Evolutionary conservation across 1,139 yeast species (phyloP).

Genomic region (Sugiyamaella neomexicana): DNA sequence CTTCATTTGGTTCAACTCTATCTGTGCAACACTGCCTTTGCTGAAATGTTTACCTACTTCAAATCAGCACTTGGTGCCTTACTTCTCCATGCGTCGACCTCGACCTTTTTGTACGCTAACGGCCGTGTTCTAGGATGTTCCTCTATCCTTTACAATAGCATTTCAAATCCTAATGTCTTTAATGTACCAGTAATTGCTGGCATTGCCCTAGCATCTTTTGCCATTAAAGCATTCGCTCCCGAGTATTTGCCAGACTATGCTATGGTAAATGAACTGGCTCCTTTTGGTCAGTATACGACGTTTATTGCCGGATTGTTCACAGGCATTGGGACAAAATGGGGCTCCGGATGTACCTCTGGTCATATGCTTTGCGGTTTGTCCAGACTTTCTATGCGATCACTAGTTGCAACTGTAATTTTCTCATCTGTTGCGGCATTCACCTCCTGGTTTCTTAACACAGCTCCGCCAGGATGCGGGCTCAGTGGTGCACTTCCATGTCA

Average conservation of each 20-base stretch:
- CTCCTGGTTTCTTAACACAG: constrained; percentile 26
- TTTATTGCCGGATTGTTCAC: constrained; percentile 43
- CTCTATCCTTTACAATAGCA: constrained; percentile 41
- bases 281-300: constrained; percentile 25
- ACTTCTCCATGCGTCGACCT: constrained; percentile 47
- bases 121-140: constrained; percentile 51
- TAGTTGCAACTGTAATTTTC: constrained; percentile 47
- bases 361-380: constrained; percentile 52
- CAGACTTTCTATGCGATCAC: constrained; percentile 45
- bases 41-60: constrained; percentile 48
- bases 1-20: background rate
- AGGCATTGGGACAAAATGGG: constrained; percentile 49
- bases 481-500: constrained; percentile 25
- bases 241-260: constrained; percentile 35
- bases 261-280: constrained; percentile 22
- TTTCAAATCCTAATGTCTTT: constrained; percentile 31
- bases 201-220: constrained; percentile 33
- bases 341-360: constrained; percentile 54
- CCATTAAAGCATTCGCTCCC: constrained; percentile 34
- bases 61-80: constrained; percentile 48
- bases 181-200: constrained; percentile 39
- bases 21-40: background rate
- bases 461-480: constrained; percentile 25
- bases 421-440: constrained; percentile 39
- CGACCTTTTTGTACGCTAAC: constrained; percentile 41